Evolutionary conservation across 169 alveolate genomes (phyloP).

Genomic region (Plasmodium gonderi): DNA sequence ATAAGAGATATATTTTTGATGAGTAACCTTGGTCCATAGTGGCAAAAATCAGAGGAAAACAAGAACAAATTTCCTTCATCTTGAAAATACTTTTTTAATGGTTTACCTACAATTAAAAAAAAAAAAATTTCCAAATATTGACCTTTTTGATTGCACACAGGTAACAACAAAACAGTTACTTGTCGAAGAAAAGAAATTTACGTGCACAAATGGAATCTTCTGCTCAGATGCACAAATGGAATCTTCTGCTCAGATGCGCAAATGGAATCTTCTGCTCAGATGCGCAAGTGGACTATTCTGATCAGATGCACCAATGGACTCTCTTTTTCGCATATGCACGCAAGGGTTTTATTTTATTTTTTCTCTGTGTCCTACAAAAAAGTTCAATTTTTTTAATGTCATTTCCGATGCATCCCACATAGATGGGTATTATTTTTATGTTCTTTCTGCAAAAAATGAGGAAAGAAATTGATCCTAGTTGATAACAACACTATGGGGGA

Average conservation of each 20-base stretch:
- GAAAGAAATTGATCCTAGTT: no score
- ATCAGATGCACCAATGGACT: no score
- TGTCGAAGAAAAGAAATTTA: no score
- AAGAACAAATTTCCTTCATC: conserved; percentile 87
- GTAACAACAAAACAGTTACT: no score
- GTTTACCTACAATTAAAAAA: conserved; percentile 80
- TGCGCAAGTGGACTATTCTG: no score
- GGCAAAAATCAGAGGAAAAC: conserved; percentile 95
- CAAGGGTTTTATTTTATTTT: neutral
- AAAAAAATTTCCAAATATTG: conserved; percentile 81
- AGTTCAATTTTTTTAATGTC: conserved; percentile 26
- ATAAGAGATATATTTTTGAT: neutral
- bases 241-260: no score
- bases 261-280: no score
- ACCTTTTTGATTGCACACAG: no score
- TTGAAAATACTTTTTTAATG: conserved; percentile 87
- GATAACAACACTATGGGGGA: no score
- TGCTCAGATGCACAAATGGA: no score
- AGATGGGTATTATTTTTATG: conserved; percentile 65
- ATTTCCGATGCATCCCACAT: conserved; percentile 66
- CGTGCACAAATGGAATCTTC: no score
- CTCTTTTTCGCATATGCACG: neutral
- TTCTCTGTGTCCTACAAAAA: conserved; percentile 3
- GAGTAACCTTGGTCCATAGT: conserved; percentile 91
- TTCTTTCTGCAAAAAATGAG: conserved; percentile 29